These are phyloP conservation scores for Aspergillus sp. DNA, from an alignment of 2,329 filamentous ascomycete species.

Conservation along the genomic window DNA sequence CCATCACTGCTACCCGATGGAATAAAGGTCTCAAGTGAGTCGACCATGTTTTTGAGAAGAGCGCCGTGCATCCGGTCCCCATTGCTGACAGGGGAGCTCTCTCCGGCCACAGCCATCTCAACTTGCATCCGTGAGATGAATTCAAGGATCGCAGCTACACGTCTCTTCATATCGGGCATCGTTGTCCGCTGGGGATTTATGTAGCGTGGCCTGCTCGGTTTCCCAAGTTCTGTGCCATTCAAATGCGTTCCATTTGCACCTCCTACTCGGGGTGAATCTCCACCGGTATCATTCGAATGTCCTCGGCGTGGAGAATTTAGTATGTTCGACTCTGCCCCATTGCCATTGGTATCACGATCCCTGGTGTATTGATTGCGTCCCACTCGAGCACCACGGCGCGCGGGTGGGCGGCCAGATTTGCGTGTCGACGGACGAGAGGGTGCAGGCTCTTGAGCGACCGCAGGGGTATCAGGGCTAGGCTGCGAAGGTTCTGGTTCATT, in stretches of 20 bases:
- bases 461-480: conserved; percentile 39
- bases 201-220: conserved; percentile 57
- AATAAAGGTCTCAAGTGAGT: conserved; percentile 27
- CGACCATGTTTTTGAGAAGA: conserved; percentile 29
- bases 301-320: conserved; percentile 37
- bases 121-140: conserved; percentile 87
- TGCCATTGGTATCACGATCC: conserved; percentile 61
- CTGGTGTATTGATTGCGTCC: conserved; percentile 81
- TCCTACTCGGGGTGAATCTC: conserved; percentile 31
- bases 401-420: conserved; percentile 59
- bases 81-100: conserved; percentile 37
- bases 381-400: conserved; percentile 59
- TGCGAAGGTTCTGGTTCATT: conserved; percentile 36
- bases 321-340: conserved; percentile 35
- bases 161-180: conserved; percentile 82
- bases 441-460: conserved; percentile 30
- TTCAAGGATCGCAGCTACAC: conserved; percentile 77
- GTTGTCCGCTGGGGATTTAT: conserved; percentile 59
- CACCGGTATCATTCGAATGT: conserved; percentile 34
- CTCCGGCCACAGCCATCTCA: conserved; percentile 65
- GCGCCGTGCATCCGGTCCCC: conserved; percentile 29
- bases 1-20: conserved; percentile 20
- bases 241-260: conserved; percentile 42
- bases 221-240: conserved; percentile 54
- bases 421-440: conserved; percentile 46